Conservation (phyloP, 2,329 filamentous ascomycete species). For the Venturiaceae sp. region DNA sequence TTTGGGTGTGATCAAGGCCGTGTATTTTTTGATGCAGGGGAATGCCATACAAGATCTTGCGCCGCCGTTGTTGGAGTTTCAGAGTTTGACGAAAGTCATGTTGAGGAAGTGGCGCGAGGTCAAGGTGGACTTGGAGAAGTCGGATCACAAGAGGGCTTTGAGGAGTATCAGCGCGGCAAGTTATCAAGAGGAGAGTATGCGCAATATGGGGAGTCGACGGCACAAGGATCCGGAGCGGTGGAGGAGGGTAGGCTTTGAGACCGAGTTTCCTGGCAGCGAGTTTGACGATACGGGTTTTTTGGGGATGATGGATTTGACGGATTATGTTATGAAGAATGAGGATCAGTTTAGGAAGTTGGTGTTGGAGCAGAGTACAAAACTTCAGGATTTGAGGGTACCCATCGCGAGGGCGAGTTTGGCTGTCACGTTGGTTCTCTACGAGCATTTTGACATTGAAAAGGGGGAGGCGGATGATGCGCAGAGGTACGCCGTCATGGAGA, state of each 20-base stretch:
- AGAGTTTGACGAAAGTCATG: constrained; percentile 79
- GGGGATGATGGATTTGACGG: constrained; percentile 94
- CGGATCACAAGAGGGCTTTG: constrained; percentile 79
- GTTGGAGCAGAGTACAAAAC: constrained; percentile 73
- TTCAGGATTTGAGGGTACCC: constrained; percentile 67
- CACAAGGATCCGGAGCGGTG: constrained; percentile 85
- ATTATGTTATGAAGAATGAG: constrained; percentile 86
- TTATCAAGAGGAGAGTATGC: constrained; percentile 22
- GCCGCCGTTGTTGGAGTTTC: constrained; percentile 85
- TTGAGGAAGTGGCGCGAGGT: constrained; percentile 83
- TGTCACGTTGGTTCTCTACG: constrained; percentile 80
- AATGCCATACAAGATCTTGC: constrained; percentile 84
- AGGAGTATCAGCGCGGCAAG: constrained; percentile 80
- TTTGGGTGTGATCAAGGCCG: constrained; percentile 82
- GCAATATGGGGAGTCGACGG: constrained; percentile 41
- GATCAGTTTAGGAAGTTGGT: constrained; percentile 87
- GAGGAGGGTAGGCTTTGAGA: constrained; percentile 83
- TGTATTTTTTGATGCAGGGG: constrained; percentile 87
- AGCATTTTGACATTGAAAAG: constrained; percentile 91
- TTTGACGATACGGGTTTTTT: constrained; percentile 81
- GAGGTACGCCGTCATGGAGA: constrained; percentile 65
- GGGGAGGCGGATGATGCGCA: constrained; percentile 70
- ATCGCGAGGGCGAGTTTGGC: constrained; percentile 79
- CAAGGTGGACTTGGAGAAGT: constrained; percentile 70
- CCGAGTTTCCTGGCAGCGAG: constrained; percentile 76